Conservation (phyloP, 1,284 basidiomycete species). For the Ganoderma boninense region DNA sequence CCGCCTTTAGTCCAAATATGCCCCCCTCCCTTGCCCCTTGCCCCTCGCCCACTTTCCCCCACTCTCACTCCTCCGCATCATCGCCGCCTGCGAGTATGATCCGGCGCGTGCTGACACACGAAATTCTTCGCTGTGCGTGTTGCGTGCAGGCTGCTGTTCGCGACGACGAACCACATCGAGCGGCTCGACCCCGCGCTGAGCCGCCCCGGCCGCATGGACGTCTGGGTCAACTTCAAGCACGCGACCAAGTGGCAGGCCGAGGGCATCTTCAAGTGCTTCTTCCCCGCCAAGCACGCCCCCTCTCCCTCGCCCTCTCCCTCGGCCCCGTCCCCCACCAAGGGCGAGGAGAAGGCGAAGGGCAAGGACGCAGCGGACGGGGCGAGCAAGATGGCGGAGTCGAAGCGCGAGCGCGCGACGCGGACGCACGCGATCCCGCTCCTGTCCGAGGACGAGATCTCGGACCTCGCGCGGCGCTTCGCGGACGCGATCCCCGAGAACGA, state of each 20-base stretch:
- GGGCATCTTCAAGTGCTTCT: constrained; percentile 92
- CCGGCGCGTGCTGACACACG: constrained; percentile 16
- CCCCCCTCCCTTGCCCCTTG: too few species aligned
- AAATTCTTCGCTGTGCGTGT: too few species aligned
- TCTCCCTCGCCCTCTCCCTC: constrained; percentile 3
- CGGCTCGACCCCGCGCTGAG: constrained; percentile 84
- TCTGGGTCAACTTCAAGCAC: constrained; percentile 89
- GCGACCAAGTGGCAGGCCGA: constrained; percentile 89
- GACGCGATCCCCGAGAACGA: constrained; percentile 83
- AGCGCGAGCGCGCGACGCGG: constrained; percentile 64
- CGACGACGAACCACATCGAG: constrained; percentile 88
- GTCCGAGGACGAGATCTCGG: constrained; percentile 74
- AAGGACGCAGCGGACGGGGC: constrained; percentile 49
- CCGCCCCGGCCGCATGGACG: constrained; percentile 86
- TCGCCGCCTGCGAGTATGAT: not conserved
- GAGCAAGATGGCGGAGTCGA: constrained; percentile 68
- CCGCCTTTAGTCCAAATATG: constrained; percentile 9
- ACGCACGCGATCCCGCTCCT: constrained; percentile 71
- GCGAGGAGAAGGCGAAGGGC: not conserved
- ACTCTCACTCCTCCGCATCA: constrained; percentile 8
- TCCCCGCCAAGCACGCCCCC: constrained; percentile 63
- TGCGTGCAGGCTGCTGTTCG: constrained; percentile 70
- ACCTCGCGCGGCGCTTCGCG: constrained; percentile 80
- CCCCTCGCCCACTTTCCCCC: too few species aligned
- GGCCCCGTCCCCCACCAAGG: constrained; percentile 5